Conservation (phyloP, 2,329 filamentous ascomycete species). For the Magnaporthiopsis rhizophila region DNA sequence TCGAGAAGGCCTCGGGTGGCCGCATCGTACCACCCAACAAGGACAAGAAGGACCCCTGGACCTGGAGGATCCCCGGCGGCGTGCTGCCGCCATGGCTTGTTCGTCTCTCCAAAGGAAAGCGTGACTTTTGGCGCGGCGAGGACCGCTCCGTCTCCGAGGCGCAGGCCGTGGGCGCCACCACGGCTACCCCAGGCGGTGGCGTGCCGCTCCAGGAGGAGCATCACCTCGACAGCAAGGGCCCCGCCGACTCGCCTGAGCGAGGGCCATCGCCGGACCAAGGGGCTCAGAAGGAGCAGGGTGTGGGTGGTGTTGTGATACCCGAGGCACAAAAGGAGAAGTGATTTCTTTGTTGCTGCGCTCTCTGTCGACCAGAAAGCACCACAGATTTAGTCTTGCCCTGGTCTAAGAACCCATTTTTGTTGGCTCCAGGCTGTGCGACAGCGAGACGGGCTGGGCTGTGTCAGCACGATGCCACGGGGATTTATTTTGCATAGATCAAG, state of each 20-base stretch:
- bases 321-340: neutral
- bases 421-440: neutral
- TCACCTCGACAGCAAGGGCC: neutral
- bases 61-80: slow-evolving; percentile 66
- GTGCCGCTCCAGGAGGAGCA: slow-evolving; percentile 4
- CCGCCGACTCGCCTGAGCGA: slow-evolving; percentile 4
- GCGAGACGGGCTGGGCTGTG: neutral
- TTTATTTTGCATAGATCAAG: neutral
- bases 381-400: neutral
- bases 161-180: neutral
- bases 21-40: slow-evolving; percentile 68
- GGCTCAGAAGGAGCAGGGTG: neutral
- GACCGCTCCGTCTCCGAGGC: slow-evolving; percentile 1
- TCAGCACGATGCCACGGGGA: neutral
- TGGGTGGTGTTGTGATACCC: neutral
- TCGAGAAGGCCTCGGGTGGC: slow-evolving; percentile 59
- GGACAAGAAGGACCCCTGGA: slow-evolving; percentile 72
- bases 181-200: neutral
- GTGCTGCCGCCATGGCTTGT: slow-evolving; percentile 67
- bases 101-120: slow-evolving; percentile 57
- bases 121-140: slow-evolving; percentile 57
- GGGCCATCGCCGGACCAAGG: slow-evolving; percentile 1
- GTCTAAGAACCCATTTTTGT: neutral
- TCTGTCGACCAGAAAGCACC: too few species aligned
- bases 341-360: neutral